A percentile compares a stretch with the other conserved stretches of the same genome.
Conservation (phyloP, 2,329 filamentous ascomycete genomes). For the Zymoseptoria ardabiliae region DNA sequence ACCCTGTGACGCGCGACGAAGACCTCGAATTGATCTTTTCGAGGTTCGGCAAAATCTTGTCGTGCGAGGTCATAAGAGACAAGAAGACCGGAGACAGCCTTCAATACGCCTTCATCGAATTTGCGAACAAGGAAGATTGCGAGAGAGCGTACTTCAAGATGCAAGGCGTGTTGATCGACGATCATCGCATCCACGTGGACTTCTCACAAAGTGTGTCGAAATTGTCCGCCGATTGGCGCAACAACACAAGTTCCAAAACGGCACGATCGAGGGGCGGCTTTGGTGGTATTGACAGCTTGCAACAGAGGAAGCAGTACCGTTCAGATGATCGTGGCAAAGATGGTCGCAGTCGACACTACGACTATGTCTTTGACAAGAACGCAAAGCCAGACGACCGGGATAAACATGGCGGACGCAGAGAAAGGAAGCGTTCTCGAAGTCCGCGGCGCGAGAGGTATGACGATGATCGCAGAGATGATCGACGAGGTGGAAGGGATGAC, state of each 20-base stretch:
- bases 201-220: conserved; percentile 92
- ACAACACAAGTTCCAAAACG: conserved; percentile 75
- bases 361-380: conserved; percentile 74
- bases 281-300: conserved; percentile 78
- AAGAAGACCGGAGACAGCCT: conserved; percentile 89
- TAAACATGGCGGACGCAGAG: conserved; percentile 7
- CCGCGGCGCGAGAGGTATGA: conserved; percentile 20
- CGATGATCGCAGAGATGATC: conserved; percentile 8
- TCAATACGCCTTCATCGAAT: conserved; percentile 97
- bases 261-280: conserved; percentile 65
- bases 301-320: conserved; percentile 86
- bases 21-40: conserved; percentile 95
- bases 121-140: conserved; percentile 83
- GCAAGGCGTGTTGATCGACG: conserved; percentile 94
- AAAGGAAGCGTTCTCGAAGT: conserved; percentile 25
- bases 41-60: conserved; percentile 89
- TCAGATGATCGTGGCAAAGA: conserved; percentile 42
- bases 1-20: conserved; percentile 90
- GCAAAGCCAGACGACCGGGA: conserved; percentile 15
- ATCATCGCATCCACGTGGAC: conserved; percentile 95
- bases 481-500: conserved; percentile 12
- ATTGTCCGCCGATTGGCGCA: conserved; percentile 82
- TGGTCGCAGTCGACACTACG: conserved; percentile 50
- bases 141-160: conserved; percentile 98
- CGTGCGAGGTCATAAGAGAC: conserved; percentile 92